These are phyloP conservation scores for Lactifluus piperatus DNA, from an alignment of 768 basidiomycete species.

Conservation along the genomic window DNA sequence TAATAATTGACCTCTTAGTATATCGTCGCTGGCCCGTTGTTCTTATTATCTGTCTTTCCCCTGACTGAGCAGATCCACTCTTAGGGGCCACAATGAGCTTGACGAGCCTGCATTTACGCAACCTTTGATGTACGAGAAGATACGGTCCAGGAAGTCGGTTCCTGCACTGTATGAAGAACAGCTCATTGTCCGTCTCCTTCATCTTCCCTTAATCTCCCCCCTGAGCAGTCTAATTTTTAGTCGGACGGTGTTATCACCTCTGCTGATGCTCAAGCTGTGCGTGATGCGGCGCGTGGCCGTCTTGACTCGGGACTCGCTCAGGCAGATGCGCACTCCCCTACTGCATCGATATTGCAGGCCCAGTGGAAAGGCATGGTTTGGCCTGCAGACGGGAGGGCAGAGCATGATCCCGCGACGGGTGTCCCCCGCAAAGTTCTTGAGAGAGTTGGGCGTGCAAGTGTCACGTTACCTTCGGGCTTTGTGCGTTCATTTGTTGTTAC, in stretches of 20 bases:
- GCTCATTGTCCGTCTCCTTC: slow-evolving; percentile 45
- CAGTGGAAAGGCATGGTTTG: slow-evolving; percentile 58
- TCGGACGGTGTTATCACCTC: slow-evolving; percentile 44
- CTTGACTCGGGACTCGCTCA: slow-evolving; percentile 55
- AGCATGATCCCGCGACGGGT: slow-evolving; percentile 58
- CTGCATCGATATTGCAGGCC: slow-evolving; percentile 46
- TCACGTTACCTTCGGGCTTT: slow-evolving; percentile 48
- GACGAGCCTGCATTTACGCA: slow-evolving; percentile 83
- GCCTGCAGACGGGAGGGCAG: slow-evolving; percentile 50
- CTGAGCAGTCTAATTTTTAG: slow-evolving; percentile 6
- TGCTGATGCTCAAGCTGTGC: slow-evolving; percentile 41
- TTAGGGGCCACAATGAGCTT: slow-evolving; percentile 81
- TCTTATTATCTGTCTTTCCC: background rate
- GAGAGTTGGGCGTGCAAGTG: slow-evolving; percentile 59
- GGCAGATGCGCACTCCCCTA: slow-evolving; percentile 40
- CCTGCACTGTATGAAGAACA: slow-evolving; percentile 77
- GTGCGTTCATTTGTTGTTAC: slow-evolving; percentile 35
- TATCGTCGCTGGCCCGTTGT: slow-evolving; percentile 67
- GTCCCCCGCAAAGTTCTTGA: slow-evolving; percentile 43
- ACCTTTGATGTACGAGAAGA: slow-evolving; percentile 87
- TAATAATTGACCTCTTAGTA: slow-evolving; percentile 82
- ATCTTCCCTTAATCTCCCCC: background rate
- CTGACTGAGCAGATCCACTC: background rate
- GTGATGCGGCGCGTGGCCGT: slow-evolving; percentile 47
- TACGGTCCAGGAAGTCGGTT: slow-evolving; percentile 65